Evolutionary conservation across 164 flowering plant species (phyloP), one percentile per base, ranked within the genome.

Genomic region (Annona cherimola): DNA sequence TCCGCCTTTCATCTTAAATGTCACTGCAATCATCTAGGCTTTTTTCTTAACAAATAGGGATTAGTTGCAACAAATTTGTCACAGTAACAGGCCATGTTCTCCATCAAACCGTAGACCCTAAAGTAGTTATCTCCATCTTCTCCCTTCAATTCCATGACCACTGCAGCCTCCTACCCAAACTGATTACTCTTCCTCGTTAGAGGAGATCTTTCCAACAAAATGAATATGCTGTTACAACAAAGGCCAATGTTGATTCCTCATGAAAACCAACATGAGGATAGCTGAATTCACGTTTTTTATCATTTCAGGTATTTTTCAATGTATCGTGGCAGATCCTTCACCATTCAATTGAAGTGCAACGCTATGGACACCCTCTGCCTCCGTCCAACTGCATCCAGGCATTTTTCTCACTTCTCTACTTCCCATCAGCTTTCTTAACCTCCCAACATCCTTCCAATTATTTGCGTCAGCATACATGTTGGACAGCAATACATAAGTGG

Each of bases 321-420:
- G 11, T 50, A 50, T 16, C 14, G 14, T 12, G 4, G 16, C 4
- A 12, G 6, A 64, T 64, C 67, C 67, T 64, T 11, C 18, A 35
- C 41, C 7, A 35, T 64, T 43, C 18, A 42, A 64, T 42, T 2
- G 67, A 64, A 64, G 41, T 18, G 67, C 16, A 64, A 55, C 46
- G 55, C 42, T 44, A 45, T 43, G 20, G 57, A 26, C 35, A 14
- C 66, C 42, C 20, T 9, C 20, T 14, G 50, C n/a, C 71, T 78
- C 70, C 60, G 85, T 81, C 89, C 89, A 89, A 81, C 92, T 91
- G 11, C 85, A 84, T 18, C 91, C 97, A 66, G 90, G 86, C 66
- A 76, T 73, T 76, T 89, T 91, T 84, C 78, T 83, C 60, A 89
- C 85, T 74, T 85, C 84, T 74, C 84, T 81, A 40, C 63, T 72